These are phyloP conservation scores for Pythium aquatile DNA, from an alignment of 352 stramenopile genomes.

Conservation along the genomic window DNA sequence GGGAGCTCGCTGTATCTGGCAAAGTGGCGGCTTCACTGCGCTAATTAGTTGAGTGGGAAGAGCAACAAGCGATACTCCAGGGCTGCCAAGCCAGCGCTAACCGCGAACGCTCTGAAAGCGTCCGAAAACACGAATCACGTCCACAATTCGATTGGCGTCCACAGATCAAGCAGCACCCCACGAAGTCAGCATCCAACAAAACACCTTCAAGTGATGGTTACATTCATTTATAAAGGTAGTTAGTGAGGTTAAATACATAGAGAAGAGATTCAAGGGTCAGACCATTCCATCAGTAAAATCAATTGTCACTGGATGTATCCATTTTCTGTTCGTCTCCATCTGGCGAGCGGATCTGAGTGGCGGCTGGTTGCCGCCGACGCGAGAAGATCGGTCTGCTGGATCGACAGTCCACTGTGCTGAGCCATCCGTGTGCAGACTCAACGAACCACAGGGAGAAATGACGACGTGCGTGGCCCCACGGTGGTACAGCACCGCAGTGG, in stretches of 20 bases:
- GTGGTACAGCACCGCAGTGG: background rate
- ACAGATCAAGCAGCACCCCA: no score
- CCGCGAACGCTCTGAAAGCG: no score
- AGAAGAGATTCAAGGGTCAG: no score
- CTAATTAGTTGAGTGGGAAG: no score
- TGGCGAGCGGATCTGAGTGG: background rate
- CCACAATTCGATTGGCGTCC: no score
- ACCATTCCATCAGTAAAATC: background rate
- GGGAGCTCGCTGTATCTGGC: no score
- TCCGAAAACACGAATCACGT: no score
- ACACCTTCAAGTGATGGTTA: background rate
- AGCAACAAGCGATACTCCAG: no score
- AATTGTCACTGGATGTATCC: background rate
- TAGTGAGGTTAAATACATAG: no score
- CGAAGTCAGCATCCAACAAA: background rate
- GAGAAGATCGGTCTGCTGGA: background rate
- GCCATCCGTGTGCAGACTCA: constrained; percentile 1
- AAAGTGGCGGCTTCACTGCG: no score
- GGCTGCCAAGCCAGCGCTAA: no score
- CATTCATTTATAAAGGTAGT: background rate
- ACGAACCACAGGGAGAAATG: background rate
- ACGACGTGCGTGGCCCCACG: background rate
- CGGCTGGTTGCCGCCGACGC: background rate
- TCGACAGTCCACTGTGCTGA: background rate
- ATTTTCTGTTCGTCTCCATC: constrained; percentile 4